Conservation (phyloP, 176 grass and related monocot species). For the Oryza australiensis region DNA sequence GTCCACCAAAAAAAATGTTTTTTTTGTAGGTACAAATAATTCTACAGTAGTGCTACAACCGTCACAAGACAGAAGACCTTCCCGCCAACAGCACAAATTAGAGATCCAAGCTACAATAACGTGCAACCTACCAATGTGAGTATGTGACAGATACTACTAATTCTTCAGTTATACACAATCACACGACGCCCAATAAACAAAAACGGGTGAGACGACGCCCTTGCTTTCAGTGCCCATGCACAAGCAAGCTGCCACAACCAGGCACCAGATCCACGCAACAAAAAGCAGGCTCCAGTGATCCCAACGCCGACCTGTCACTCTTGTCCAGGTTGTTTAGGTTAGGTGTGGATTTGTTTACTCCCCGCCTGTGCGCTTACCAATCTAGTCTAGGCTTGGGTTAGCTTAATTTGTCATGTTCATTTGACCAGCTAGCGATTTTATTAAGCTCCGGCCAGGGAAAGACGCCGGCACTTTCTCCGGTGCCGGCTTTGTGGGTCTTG, state of each 20-base stretch:
- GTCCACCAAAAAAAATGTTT: neutral
- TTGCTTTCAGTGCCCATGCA: constrained; percentile 62
- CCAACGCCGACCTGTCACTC: constrained; percentile 29
- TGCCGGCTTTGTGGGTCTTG: constrained; percentile 39
- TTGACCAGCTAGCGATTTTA: neutral
- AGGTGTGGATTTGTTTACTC: constrained; percentile 11
- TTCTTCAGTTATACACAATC: neutral
- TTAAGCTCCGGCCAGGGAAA: constrained; percentile 50
- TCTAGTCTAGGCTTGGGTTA: neutral
- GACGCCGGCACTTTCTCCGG: constrained; percentile 60
- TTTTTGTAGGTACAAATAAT: neutral
- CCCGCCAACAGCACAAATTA: neutral
- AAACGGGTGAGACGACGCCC: neutral
- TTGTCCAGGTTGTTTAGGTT: neutral
- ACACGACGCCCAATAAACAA: neutral
- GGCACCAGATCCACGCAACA: constrained; percentile 24
- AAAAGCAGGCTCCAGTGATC: constrained; percentile 8
- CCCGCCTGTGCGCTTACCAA: neutral
- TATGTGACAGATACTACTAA: neutral
- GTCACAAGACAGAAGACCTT: neutral
- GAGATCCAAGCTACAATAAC: neutral
- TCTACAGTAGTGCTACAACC: neutral
- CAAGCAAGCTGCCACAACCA: constrained; percentile 15
- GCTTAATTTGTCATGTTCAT: constrained; percentile 25
- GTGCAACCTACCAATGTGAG: neutral